Base-by-base conservation (phyloP, 2,329 filamentous ascomycete species). In the Aspergillus sergii region DNA sequence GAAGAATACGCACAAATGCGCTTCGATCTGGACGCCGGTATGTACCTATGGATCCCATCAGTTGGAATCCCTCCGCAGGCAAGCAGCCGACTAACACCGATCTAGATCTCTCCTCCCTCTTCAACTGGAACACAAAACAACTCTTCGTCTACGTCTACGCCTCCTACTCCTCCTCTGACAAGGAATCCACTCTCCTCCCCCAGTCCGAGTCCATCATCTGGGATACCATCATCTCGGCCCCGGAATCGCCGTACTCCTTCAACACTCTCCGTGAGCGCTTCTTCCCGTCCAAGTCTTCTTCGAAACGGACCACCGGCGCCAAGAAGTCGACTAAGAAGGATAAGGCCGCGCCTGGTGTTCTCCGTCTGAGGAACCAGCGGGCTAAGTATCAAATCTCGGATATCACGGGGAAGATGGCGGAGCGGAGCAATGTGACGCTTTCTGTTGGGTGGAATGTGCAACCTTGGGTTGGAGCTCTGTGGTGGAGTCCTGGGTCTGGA, bases 41-140 rank as follows among this genome's bases (percentile, higher is more conserved):
- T 45, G 23, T 39, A 30, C 28, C n/a, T 11, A 21, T 23, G 14
- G 11, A 23, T 10, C 26, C 39, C 19, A 32, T 55, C 55, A 56
- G 34, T 30, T 43, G 21, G 21, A 34, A 36, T 28, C 23, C 45
- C 54, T 10, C 19, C 12, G 8, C 16, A 63, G 32, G 51, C 14
- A 58, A 16, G 12, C 19, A 56, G 54, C 19, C 2, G 30, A 32
- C 21, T 54, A 46, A 62, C n/a, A 32, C n/a, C 56, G 54, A 48
- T 46, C 8, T 36, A 84, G 94, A 99, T 81, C 87, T 99, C 64
- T 91, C 89, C 64, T 90, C 90, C 50, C 91, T 99, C 71, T 98
- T 98, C 86, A 96, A 92, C 75, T 99, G 94, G 95, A 99, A 99
- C 85, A 99, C 96, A 23, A 99, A 99, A 80, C 92, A 98, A 81